These are phyloP conservation scores for Akanthomyces muscarius DNA, from an alignment of 2,329 filamentous ascomycete genomes.

Conservation along the genomic window DNA sequence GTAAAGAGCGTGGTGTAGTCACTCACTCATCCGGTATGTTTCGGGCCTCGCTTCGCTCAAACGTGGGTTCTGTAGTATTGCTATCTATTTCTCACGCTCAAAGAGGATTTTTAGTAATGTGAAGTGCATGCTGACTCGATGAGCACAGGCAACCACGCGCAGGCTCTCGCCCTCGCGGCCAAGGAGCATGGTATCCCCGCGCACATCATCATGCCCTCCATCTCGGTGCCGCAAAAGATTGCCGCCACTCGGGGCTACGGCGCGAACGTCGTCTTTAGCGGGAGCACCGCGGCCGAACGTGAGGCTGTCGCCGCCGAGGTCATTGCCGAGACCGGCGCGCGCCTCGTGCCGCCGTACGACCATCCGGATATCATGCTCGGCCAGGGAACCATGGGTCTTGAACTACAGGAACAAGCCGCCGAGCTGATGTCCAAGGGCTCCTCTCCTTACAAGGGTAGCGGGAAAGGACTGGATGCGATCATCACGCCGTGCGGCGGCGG, in stretches of 20 bases:
- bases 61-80: not conserved
- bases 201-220: constrained; percentile 89
- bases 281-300: constrained; percentile 74
- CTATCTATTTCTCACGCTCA: not conserved
- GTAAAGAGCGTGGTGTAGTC: constrained; percentile 66
- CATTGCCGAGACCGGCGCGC: constrained; percentile 66
- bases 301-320: constrained; percentile 72
- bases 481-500: constrained; percentile 85
- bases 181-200: constrained; percentile 68
- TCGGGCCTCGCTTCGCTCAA: not conserved
- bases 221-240: constrained; percentile 81
- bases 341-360: constrained; percentile 85
- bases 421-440: constrained; percentile 41
- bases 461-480: constrained; percentile 56
- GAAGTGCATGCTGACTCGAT: constrained; percentile 3
- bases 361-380: constrained; percentile 89
- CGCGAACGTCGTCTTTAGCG: constrained; percentile 74
- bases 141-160: constrained; percentile 79
- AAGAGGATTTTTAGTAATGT: too few relatives aligned
- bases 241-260: constrained; percentile 76
- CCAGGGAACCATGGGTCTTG: constrained; percentile 84
- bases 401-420: constrained; percentile 70
- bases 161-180: constrained; percentile 85
- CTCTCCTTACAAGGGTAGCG: constrained; percentile 17
- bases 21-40: constrained; percentile 80